A percentile compares a stretch with the other conserved stretches of the same genome.
Conservation (phyloP, 78 protist genomes). For the Monocercomonoides exilis region DNA sequence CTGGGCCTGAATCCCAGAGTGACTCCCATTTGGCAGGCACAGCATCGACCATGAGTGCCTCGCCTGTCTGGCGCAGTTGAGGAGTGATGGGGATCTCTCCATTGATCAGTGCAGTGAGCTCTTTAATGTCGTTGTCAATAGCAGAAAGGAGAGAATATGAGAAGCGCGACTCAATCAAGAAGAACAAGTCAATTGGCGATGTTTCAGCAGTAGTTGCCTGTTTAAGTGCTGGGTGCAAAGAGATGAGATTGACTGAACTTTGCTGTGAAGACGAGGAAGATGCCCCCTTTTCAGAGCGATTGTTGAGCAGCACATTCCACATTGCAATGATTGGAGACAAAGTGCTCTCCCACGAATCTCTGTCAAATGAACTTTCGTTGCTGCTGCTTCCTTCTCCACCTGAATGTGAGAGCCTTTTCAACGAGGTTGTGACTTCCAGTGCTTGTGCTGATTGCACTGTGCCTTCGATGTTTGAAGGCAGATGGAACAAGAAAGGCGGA, state of each 20-base stretch:
- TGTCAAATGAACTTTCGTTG: background rate
- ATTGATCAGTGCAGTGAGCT: conserved; percentile 23
- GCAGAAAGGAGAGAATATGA: background rate
- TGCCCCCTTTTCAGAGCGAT: too few relatives aligned
- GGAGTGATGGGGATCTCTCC: conserved; percentile 45
- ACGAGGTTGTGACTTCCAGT: background rate
- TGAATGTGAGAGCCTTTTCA: background rate
- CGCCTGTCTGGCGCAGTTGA: background rate
- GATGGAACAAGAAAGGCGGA: conserved; percentile 47
- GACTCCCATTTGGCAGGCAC: conserved; percentile 46
- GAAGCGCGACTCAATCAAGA: background rate
- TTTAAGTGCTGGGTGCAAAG: background rate
- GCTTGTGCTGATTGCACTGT: conserved; percentile 4
- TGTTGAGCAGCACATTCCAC: conserved; percentile 5
- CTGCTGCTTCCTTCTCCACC: background rate
- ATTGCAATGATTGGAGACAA: conserved; percentile 18
- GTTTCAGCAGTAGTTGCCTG: background rate
- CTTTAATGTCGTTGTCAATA: conserved; percentile 1
- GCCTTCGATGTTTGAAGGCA: conserved; percentile 62
- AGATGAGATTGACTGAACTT: too few relatives aligned
- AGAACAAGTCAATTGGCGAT: background rate
- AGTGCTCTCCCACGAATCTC: conserved; percentile 4
- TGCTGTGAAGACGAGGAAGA: too few relatives aligned
- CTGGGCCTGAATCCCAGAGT: conserved; percentile 55
- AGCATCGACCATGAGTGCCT: conserved; percentile 9